Conservation (phyloP, 768 basidiomycete species). For the Roridomyces roridus region DNA sequence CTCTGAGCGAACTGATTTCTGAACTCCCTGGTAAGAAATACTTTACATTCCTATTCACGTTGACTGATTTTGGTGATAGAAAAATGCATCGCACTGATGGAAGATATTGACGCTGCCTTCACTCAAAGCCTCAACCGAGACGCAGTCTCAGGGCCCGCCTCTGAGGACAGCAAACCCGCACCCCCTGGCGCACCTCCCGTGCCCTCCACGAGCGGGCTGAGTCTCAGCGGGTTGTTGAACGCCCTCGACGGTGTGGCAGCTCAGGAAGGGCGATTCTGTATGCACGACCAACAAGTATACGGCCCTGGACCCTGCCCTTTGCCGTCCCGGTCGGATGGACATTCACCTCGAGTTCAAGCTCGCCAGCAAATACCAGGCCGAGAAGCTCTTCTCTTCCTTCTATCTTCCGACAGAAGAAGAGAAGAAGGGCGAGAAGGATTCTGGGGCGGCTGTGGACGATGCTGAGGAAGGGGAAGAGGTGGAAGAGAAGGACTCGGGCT, state of each 20-base stretch:
- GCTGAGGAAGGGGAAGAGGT: slow-evolving; percentile 16
- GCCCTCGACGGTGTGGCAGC: slow-evolving; percentile 73
- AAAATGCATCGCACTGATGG: slow-evolving; percentile 68
- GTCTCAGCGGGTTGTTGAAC: slow-evolving; percentile 70
- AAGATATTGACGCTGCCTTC: slow-evolving; percentile 77
- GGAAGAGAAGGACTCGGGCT: slow-evolving; percentile 27
- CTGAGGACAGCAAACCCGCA: not conserved
- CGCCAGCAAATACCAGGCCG: slow-evolving; percentile 63
- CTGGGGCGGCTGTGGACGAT: slow-evolving; percentile 1
- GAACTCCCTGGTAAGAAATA: no score
- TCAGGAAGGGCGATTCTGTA: slow-evolving; percentile 75
- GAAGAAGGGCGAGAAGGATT: no score
- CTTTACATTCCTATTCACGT: no score
- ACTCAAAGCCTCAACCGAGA: slow-evolving; percentile 37
- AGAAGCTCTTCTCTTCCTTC: slow-evolving; percentile 64
- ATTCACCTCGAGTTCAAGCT: slow-evolving; percentile 68
- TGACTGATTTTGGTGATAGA: slow-evolving; percentile 54
- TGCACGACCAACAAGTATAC: slow-evolving; percentile 72
- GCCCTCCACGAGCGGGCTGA: slow-evolving; percentile 39
- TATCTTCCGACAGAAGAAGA: slow-evolving; percentile 50
- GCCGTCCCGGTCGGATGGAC: slow-evolving; percentile 74
- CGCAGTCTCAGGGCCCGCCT: not conserved
- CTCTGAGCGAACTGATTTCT: slow-evolving; percentile 51
- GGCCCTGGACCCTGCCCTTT: slow-evolving; percentile 66
- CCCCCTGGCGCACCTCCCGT: slow-evolving; percentile 12